Base-by-base conservation (phyloP, 768 basidiomycete genomes). In the Pleurotus salmoneostramineus region DNA sequence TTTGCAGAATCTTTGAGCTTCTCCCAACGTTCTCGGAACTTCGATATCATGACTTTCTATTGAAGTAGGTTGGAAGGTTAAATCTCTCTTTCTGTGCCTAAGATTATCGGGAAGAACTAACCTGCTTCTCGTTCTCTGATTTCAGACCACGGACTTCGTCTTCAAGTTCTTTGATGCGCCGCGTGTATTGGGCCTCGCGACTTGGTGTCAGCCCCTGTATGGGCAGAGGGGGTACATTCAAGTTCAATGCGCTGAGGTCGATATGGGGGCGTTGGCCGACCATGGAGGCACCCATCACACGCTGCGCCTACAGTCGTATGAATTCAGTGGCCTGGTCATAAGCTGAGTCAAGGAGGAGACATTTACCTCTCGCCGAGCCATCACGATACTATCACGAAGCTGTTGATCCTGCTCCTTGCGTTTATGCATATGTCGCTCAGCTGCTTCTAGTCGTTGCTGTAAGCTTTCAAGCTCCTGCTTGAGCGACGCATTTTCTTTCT, bases 1-100 rank as follows among this genome's bases (percentile, higher is more conserved):
- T 87, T 91, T 6, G 91, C 88, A 31, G 88, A 89, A 65, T 94
- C 93, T 68, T 94, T 94, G 57, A 94, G 74, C 69, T 91, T 93
- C 68, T 91, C 89, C 92, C 92, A 94, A 42, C 90, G 80, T 71
- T 93, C 92, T 31, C 88, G 83, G 71, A 90, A 93, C 64, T 89
- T 88, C 17, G 79, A 76, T 61, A 93, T 91, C 82, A 91, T 89
- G 8, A 83, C 76, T 84, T 88, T 90, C 92, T 93, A 71, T 58
- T 64, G 58, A 50, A 65, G 6, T 47, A 21, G n/a, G 17, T n/a
- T 31, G 33, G 56, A 46, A 14, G 10, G 44, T 15, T 35, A 10
- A 5, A 34, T 6, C 40, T 6, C 6, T 50, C 34, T 58, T 27
- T 51, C 45, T 11, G 33, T 6, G 31, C 37, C 42, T 50, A 33